A percentile compares a stretch with the other conserved stretches of the same genome.
Evolutionary conservation across 2,329 filamentous ascomycete genomes (phyloP).

Genomic region (Xylariaceae sp.): DNA sequence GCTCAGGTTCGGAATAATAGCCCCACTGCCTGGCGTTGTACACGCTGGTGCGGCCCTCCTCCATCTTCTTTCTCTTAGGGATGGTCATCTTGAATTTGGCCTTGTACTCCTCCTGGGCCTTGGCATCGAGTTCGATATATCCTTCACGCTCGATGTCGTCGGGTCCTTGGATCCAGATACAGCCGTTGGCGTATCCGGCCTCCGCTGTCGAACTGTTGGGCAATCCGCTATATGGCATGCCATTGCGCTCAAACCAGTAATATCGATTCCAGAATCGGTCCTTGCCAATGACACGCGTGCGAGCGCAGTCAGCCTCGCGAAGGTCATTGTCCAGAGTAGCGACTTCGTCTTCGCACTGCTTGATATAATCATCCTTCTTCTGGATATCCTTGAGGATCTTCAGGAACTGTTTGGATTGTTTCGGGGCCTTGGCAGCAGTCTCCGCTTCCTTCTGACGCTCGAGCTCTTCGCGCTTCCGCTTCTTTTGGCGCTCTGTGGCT

Average conservation of each 20-base stretch:
- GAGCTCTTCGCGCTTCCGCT: slow-evolving; percentile 75
- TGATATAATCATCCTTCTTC: slow-evolving; percentile 76
- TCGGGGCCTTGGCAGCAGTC: slow-evolving; percentile 62
- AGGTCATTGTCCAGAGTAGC: slow-evolving; percentile 84
- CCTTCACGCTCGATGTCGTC: slow-evolving; percentile 82
- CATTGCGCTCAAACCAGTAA: slow-evolving; percentile 98
- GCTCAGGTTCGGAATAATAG: slow-evolving; percentile 77
- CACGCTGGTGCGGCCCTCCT: slow-evolving; percentile 80
- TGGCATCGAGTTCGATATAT: slow-evolving; percentile 73
- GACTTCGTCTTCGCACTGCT: slow-evolving; percentile 80
- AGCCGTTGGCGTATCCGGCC: slow-evolving; percentile 88
- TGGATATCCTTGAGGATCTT: slow-evolving; percentile 86
- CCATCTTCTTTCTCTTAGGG: slow-evolving; percentile 75
- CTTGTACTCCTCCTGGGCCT: slow-evolving; percentile 71
- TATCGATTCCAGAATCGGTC: slow-evolving; percentile 98
- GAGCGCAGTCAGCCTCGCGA: slow-evolving; percentile 87
- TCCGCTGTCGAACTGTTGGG: slow-evolving; percentile 82
- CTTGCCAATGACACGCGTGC: slow-evolving; percentile 83
- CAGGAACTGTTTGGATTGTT: slow-evolving; percentile 83
- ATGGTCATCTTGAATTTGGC: slow-evolving; percentile 77
- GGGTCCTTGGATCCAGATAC: slow-evolving; percentile 94
- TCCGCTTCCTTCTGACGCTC: slow-evolving; percentile 65
- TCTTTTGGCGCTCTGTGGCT: slow-evolving; percentile 68
- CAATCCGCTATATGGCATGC: slow-evolving; percentile 90
- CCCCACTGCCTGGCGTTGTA: slow-evolving; percentile 81